Evolutionary conservation across 2,329 filamentous ascomycete genomes (phyloP), one percentile per base, ranked within the genome.

Genomic region (Penicillium psychrosexuale): DNA sequence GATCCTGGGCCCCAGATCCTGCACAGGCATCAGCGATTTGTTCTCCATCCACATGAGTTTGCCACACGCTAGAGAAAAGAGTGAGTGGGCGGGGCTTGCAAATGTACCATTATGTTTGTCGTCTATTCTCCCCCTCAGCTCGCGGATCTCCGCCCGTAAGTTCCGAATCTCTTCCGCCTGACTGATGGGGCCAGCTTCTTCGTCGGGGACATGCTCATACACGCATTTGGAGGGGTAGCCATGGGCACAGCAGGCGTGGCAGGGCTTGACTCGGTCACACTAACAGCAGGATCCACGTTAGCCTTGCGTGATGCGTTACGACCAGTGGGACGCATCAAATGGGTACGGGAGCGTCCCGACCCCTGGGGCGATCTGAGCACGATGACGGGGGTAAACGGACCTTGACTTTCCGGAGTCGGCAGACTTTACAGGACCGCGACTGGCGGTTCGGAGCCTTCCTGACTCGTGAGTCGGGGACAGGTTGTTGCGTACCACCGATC

Each of bases 261-360:
- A 74, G 51, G 71, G 71, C 52, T 70, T 70, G 27, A 74, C 67
- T 44, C 71, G 70, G 54, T 74, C 71, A 58, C 71, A 74, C 71
- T 74, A 61, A 13, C 22, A 53, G 44, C 33, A 28, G 38, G 53
- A 59, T 53, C 36, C 19, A 50, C 44, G 48, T 65, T 63, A 66
- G 58, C 51, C 47, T 52, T 49, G 7, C 24, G 31, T 33, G 33
- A 28, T 17, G 33, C 27, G 33, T 38, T 46, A 22, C 24, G 13
- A 31, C 44, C 51, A 42, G 24, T 53, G 40, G 48, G 33, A 47
- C 46, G 43, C 30, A 53, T 49, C 22, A 24, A 24, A 47, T 47
- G 48, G 48, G 44, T 28, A 55, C 44, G 56, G 56, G 51, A 57
- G 28, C 48, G 47, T 62, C 48, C 56, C 57, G 55, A 38, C 13